Conservation (phyloP, 306 rosid genomes). For the Cucurbita moschata region DNA sequence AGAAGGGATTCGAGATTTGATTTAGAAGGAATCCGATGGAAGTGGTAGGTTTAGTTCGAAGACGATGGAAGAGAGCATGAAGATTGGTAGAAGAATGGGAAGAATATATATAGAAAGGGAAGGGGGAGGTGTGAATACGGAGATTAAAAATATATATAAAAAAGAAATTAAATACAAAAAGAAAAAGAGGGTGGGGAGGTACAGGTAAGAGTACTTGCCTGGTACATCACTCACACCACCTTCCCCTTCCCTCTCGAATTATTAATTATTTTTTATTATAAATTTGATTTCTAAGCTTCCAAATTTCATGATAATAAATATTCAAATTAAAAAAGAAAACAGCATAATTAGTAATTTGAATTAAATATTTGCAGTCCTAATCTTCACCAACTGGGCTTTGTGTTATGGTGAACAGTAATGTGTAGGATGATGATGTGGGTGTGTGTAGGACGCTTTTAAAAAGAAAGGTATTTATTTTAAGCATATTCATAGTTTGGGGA, state of each 20-base stretch:
- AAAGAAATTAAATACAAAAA: not conserved
- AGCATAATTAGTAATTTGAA: too few species aligned
- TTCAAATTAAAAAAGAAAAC: too few species aligned
- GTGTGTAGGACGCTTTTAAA: not conserved
- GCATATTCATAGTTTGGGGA: not conserved
- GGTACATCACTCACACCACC: slow-evolving; percentile 44
- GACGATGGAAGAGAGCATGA: not conserved
- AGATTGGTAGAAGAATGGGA: not conserved
- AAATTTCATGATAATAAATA: too few species aligned
- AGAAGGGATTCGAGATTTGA: not conserved
- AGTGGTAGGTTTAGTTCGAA: not conserved
- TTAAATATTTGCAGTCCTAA: not conserved
- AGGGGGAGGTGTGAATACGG: not conserved
- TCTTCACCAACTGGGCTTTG: not conserved
- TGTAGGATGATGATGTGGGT: not conserved
- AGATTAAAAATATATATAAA: not conserved
- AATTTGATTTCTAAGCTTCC: too few species aligned
- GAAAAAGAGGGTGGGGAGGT: slow-evolving; percentile 53
- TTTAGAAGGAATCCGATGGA: not conserved
- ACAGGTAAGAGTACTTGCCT: slow-evolving; percentile 88
- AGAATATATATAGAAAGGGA: not conserved
- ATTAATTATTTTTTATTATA: not conserved
- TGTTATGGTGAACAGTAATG: not conserved
- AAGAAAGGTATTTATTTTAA: not conserved
- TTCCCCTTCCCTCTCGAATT: not conserved